Percentiles rank a stretch among this genome's conserved stretches.
These are phyloP conservation scores for Zizania latifolia DNA, from an alignment of 176 grass and related monocot genomes.

Conservation along the genomic window DNA sequence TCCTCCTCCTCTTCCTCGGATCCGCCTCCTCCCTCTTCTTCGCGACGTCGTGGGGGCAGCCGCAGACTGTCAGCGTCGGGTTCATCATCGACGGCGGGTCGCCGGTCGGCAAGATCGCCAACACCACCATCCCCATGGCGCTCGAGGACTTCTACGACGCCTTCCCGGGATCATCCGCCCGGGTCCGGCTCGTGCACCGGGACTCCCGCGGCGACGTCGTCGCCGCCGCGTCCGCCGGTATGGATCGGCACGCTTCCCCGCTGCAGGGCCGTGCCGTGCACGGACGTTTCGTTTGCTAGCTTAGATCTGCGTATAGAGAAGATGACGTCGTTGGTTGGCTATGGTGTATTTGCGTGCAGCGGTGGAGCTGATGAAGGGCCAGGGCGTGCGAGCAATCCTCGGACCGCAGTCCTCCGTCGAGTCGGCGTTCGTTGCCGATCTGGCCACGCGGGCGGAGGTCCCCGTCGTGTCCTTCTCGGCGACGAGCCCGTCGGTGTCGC, in stretches of 20 bases:
- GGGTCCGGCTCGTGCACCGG: conserved; percentile 17
- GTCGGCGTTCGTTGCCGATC: conserved; percentile 44
- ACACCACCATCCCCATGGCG: conserved; percentile 48
- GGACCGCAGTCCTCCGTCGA: conserved; percentile 55
- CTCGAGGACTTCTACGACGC: conserved; percentile 53
- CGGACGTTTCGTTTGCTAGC: neutral
- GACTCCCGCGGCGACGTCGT: conserved; percentile 51
- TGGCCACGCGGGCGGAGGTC: conserved; percentile 28
- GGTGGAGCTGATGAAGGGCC: conserved; percentile 34
- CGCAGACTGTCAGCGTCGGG: conserved; percentile 36
- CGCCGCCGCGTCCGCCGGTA: conserved; percentile 58
- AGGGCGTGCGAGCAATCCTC: conserved; percentile 52
- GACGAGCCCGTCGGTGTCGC: conserved; percentile 61
- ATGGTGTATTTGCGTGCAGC: conserved; percentile 24
- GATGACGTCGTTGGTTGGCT: neutral
- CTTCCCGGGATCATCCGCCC: conserved; percentile 25
- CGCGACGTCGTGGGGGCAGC: neutral
- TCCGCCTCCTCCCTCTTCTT: neutral
- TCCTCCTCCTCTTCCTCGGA: neutral
- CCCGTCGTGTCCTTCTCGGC: conserved; percentile 63
- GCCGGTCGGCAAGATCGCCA: conserved; percentile 37
- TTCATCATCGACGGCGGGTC: conserved; percentile 48
- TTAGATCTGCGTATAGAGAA: neutral
- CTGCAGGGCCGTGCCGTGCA: too few relatives aligned
- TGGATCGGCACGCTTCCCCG: neutral